Percentiles rank a stretch among this genome's conserved stretches.
phyloP scores from a whole-genome alignment of 2,329 filamentous ascomycete species.

The Hysterium pulicare region DNA sequence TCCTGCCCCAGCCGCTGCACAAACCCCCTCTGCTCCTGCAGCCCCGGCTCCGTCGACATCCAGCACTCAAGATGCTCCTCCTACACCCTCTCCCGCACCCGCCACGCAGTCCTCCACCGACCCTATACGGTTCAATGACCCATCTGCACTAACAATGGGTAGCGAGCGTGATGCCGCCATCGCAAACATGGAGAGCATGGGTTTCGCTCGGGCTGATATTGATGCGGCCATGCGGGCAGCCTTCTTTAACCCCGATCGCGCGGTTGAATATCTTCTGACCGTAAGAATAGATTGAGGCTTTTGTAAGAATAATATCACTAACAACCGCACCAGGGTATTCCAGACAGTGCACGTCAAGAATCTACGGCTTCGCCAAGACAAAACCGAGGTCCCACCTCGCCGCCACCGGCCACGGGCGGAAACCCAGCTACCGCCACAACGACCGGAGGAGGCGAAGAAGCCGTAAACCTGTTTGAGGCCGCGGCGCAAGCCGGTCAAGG shows the following conservation, averaged over 20 bases:
- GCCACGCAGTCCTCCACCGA: slow-evolving; percentile 40
- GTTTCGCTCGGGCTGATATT: slow-evolving; percentile 83
- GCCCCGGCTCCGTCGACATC: slow-evolving; percentile 52
- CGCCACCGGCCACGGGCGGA: slow-evolving; percentile 43
- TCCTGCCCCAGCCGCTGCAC: slow-evolving; percentile 45
- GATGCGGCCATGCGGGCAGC: slow-evolving; percentile 93
- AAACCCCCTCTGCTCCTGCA: slow-evolving; percentile 55
- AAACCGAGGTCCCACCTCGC: slow-evolving; percentile 40
- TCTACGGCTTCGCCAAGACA: slow-evolving; percentile 46
- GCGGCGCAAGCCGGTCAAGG: slow-evolving; percentile 70
- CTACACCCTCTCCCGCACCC: slow-evolving; percentile 50
- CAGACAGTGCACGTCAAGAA: slow-evolving; percentile 74
- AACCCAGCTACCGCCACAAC: slow-evolving; percentile 39
- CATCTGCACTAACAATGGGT: slow-evolving; percentile 83
- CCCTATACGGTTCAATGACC: slow-evolving; percentile 58
- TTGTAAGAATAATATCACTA: no score
- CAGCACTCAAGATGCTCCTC: slow-evolving; percentile 47
- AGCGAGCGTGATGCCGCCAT: slow-evolving; percentile 77
- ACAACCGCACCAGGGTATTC: slow-evolving; percentile 68
- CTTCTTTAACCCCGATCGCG: slow-evolving; percentile 94
- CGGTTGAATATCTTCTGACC: slow-evolving; percentile 90
- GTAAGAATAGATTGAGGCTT: slow-evolving; percentile 44
- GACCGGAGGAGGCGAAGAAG: slow-evolving; percentile 55
- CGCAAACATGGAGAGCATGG: slow-evolving; percentile 95
- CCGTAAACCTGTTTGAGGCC: slow-evolving; percentile 88